A percentile compares a stretch with the other conserved stretches of the same genome.
These are phyloP conservation scores for Geotrichum aggregatum DNA, from an alignment of 1,139 yeast genomes.

Conservation along the genomic window DNA sequence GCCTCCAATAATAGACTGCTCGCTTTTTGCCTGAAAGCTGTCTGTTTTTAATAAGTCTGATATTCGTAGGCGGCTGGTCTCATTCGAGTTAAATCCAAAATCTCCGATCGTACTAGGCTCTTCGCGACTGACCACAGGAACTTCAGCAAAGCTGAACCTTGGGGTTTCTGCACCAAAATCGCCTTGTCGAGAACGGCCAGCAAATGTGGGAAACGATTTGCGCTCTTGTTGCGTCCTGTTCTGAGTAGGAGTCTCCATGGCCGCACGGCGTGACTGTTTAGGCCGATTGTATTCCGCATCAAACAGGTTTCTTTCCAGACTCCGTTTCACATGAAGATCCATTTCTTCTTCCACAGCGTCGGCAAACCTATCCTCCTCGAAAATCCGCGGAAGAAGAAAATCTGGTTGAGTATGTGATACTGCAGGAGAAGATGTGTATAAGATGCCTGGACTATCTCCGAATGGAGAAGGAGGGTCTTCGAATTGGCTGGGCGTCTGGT, in stretches of 20 bases:
- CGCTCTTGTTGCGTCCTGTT: not conserved
- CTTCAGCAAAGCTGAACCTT: not conserved
- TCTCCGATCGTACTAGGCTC: not conserved
- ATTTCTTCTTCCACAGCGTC: constrained; percentile 40
- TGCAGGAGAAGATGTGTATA: constrained; percentile 7
- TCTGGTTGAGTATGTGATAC: not conserved
- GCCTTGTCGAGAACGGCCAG: not conserved
- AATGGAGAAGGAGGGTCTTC: constrained; percentile 12
- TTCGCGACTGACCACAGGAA: not conserved
- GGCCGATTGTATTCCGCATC: constrained; percentile 4
- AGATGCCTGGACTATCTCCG: constrained; percentile 3
- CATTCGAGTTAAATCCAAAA: constrained; percentile 3
- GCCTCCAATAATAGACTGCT: not conserved
- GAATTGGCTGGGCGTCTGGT: constrained; percentile 4
- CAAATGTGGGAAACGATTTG: not conserved
- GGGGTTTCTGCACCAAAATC: not conserved
- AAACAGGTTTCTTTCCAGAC: constrained; percentile 12
- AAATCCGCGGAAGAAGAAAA: constrained; percentile 37
- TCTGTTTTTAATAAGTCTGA: constrained; percentile 20
- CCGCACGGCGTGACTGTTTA: constrained; percentile 9
- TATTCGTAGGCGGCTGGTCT: constrained; percentile 17
- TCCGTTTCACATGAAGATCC: constrained; percentile 17
- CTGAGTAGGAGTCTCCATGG: constrained; percentile 7
- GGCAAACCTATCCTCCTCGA: constrained; percentile 41
- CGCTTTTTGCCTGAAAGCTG: constrained; percentile 14